Percentiles rank a stretch among this genome's conserved stretches.
phyloP scores from a whole-genome alignment of 2,329 filamentous ascomycete genomes.

The Fusarium sp. region DNA sequence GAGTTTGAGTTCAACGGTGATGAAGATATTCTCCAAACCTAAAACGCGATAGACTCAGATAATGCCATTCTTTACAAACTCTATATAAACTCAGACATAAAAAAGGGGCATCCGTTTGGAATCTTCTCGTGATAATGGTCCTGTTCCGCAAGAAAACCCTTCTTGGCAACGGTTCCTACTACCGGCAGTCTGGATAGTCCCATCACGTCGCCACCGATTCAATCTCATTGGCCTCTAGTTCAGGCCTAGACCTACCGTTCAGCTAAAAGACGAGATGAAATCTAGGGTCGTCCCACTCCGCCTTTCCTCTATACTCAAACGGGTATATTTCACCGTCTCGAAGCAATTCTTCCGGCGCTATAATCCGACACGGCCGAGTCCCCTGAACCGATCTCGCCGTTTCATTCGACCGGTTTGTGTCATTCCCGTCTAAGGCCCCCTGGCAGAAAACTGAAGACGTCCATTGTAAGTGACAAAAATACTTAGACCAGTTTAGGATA shows the following conservation, averaged over 20 bases:
- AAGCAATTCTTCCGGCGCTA: conserved; percentile 19
- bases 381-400: not conserved
- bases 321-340: conserved; percentile 7
- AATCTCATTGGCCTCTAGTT: not conserved
- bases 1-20: not conserved
- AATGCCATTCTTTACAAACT: too few species aligned
- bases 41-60: too few species aligned
- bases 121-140: not conserved
- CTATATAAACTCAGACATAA: not conserved
- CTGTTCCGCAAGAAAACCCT: not conserved
- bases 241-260: not conserved
- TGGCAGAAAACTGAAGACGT: too few species aligned
- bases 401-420: not conserved
- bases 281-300: not conserved
- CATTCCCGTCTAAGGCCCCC: too few species aligned
- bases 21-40: too few species aligned
- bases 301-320: not conserved
- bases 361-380: not conserved
- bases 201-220: not conserved
- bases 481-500: too few species aligned
- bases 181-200: not conserved
- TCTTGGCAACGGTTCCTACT: not conserved
- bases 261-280: not conserved
- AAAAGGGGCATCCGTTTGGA: not conserved
- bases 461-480: too few species aligned